Evolutionary conservation across 2,329 filamentous ascomycete genomes (phyloP).

Genomic region (Paecilomyces variotii): DNA sequence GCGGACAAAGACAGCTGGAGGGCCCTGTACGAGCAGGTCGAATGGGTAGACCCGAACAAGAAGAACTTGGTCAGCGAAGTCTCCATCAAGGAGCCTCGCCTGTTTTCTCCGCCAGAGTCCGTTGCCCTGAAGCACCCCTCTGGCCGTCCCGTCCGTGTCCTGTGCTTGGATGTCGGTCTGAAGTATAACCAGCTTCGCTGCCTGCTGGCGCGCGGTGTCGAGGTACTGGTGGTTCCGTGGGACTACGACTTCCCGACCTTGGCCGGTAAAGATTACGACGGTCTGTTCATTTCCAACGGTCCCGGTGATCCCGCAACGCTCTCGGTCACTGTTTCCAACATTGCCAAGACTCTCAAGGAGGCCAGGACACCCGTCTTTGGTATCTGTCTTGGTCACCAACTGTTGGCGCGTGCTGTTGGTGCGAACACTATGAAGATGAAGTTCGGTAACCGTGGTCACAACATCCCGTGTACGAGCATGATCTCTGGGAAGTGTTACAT

Average conservation of each 20-base stretch:
- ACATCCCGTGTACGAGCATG: conserved; percentile 95
- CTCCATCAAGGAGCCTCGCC: conserved; percentile 75
- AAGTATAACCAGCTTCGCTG: conserved; percentile 98
- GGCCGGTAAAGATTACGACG: conserved; percentile 79
- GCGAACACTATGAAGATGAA: conserved; percentile 93
- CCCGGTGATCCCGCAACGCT: conserved; percentile 90
- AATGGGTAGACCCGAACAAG: conserved; percentile 87
- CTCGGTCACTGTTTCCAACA: conserved; percentile 67
- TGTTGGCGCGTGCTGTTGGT: conserved; percentile 80
- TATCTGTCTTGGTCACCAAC: conserved; percentile 92
- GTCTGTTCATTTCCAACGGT: conserved; percentile 95
- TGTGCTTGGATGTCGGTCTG: conserved; percentile 93
- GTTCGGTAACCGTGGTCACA: conserved; percentile 97
- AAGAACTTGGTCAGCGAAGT: conserved; percentile 93
- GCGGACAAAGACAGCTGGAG: conserved; percentile 39
- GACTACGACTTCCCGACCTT: conserved; percentile 80
- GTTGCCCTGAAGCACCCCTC: conserved; percentile 76
- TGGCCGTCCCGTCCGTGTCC: conserved; percentile 74
- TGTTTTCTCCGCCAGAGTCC: conserved; percentile 68
- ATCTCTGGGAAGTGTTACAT: conserved; percentile 96
- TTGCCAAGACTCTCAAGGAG: conserved; percentile 66
- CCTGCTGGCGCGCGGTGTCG: conserved; percentile 81
- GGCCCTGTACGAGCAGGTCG: conserved; percentile 64
- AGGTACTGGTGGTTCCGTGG: conserved; percentile 93
- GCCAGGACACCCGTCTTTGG: conserved; percentile 84